A percentile compares a stretch with the other conserved stretches of the same genome.
phyloP scores from a whole-genome alignment of 768 basidiomycete genomes.

The Lactarius sanguifluus region DNA sequence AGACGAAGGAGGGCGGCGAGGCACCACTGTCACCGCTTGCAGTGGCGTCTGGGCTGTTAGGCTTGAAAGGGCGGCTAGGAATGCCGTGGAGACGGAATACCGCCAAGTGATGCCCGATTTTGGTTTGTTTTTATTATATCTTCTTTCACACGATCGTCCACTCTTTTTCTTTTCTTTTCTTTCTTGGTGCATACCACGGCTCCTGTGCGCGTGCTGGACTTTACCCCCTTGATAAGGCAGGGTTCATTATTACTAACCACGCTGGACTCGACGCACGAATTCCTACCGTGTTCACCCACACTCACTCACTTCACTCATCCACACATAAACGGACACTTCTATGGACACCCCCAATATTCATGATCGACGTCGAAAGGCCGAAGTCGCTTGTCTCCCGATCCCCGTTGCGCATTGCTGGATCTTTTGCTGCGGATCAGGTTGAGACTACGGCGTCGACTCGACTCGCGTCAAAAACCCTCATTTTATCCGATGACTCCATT shows the following conservation, averaged over 20 bases:
- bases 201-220: slow-evolving; percentile 16
- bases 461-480: slow-evolving; percentile 1
- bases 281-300: background rate
- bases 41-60: slow-evolving; percentile 8
- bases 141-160: too few relatives aligned
- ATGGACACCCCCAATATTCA: background rate
- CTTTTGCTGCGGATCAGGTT: slow-evolving; percentile 10
- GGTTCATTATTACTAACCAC: background rate
- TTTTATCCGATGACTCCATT: background rate
- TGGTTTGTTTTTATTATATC: background rate
- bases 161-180: background rate
- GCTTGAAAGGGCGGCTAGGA: slow-evolving; percentile 11
- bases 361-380: background rate
- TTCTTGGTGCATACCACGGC: background rate
- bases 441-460: slow-evolving; percentile 7
- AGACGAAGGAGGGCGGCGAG: background rate
- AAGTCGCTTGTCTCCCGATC: background rate
- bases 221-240: slow-evolving; percentile 12
- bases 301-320: background rate
- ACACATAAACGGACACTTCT: background rate
- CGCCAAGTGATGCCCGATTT: slow-evolving; percentile 7
- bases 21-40: slow-evolving; percentile 11
- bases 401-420: background rate
- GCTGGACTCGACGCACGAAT: background rate
- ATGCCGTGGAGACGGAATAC: slow-evolving; percentile 24